Evolutionary conservation across 2,329 filamentous ascomycete genomes (phyloP).

Genomic region (Ascochyta lentis): DNA sequence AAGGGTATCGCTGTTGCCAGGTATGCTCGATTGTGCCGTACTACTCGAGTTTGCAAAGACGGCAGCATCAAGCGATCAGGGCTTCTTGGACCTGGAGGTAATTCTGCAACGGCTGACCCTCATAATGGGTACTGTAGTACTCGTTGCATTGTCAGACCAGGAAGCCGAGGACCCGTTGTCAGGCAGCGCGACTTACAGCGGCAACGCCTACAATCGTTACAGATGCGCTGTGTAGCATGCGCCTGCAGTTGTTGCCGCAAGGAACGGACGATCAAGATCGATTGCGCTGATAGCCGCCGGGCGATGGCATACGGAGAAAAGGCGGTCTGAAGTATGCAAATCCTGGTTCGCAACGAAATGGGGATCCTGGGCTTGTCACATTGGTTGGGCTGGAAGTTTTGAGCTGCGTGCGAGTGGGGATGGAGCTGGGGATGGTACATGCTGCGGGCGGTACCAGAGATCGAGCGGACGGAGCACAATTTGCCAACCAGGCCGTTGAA

Average conservation of each 20-base stretch:
- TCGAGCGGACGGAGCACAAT: constrained; percentile 1
- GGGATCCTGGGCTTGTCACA: constrained; percentile 6
- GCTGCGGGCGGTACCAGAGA: constrained; percentile 5
- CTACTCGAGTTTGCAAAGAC: background rate
- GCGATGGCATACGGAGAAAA: constrained; percentile 1
- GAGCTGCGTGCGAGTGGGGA: constrained; percentile 9
- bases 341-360: constrained; percentile 4
- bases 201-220: background rate
- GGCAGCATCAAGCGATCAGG: background rate
- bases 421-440: background rate
- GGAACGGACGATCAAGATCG: constrained; percentile 6
- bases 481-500: constrained; percentile 2
- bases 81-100: background rate
- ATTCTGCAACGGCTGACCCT: background rate
- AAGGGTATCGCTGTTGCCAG: background rate
- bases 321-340: constrained; percentile 11
- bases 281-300: constrained; percentile 15
- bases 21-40: background rate
- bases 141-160: background rate
- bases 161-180: background rate
- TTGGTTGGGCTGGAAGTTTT: constrained; percentile 1
- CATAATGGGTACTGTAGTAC: background rate
- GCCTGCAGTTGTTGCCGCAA: constrained; percentile 6
- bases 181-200: background rate
- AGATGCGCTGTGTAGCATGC: constrained; percentile 2